These are phyloP conservation scores for Venturia aucupariae DNA, from an alignment of 2,329 filamentous ascomycete genomes.

Conservation along the genomic window DNA sequence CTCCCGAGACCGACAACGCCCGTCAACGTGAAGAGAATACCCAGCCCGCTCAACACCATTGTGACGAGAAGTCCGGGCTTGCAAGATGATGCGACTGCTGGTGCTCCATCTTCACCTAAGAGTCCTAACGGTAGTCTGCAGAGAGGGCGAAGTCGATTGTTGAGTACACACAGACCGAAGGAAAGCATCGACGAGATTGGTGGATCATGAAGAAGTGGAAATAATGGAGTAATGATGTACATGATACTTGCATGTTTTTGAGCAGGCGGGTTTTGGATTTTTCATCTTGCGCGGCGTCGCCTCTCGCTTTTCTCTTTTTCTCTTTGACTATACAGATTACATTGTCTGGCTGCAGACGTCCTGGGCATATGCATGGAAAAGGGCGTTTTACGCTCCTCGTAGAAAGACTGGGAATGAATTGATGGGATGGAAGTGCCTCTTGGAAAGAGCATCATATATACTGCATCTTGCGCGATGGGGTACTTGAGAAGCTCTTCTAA, in stretches of 20 bases:
- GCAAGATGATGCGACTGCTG: neutral
- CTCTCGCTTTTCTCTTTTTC: neutral
- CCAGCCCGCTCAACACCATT: constrained; percentile 4
- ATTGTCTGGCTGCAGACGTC: neutral
- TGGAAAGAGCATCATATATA: constrained; percentile 7
- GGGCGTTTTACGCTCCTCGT: neutral
- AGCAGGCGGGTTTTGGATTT: neutral
- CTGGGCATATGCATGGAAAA: neutral
- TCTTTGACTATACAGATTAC: neutral
- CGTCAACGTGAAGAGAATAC: neutral
- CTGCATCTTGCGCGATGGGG: constrained; percentile 3
- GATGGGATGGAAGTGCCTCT: neutral
- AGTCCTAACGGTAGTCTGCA: constrained; percentile 1
- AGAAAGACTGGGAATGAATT: neutral
- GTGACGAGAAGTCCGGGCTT: neutral
- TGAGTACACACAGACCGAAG: neutral
- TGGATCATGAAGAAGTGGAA: neutral
- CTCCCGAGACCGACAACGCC: constrained; percentile 4
- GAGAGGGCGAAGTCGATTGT: neutral
- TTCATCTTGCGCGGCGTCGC: neutral
- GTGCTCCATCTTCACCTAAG: neutral
- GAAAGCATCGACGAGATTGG: neutral
- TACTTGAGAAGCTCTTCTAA: constrained; percentile 1
- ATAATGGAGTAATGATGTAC: neutral
- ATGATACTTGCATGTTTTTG: neutral